A percentile compares a stretch with the other conserved stretches of the same genome.
Evolutionary conservation across 208 protist genomes (phyloP).

Genomic region (Ichthyophonus hoferi): DNA sequence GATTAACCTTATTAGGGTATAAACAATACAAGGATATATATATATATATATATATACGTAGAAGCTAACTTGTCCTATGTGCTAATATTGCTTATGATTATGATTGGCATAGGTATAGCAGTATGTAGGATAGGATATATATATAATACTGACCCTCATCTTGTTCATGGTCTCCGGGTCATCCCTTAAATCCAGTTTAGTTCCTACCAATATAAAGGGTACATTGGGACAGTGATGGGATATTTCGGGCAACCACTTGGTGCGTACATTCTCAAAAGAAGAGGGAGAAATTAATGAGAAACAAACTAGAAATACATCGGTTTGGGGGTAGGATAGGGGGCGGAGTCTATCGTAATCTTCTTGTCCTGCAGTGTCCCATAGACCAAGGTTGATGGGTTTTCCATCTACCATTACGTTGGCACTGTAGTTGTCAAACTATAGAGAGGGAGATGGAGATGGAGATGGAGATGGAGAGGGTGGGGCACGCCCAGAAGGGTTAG

Average conservation of each 20-base stretch:
- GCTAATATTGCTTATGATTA: no score
- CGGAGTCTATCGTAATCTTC: conserved; percentile 87
- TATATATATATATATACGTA: no score
- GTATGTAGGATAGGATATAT: no score
- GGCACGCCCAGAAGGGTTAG: no score
- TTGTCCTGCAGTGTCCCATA: conserved; percentile 72
- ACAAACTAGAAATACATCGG: conserved; percentile 74
- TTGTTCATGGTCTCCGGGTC: conserved; percentile 53
- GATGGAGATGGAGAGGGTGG: no score
- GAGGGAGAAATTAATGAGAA: conserved; percentile 68
- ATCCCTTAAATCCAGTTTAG: conserved; percentile 76
- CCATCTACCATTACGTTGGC: conserved; percentile 65
- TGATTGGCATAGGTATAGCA: no score
- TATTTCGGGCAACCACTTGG: conserved; percentile 68
- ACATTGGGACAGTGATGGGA: conserved; percentile 63
- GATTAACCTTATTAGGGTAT: no score
- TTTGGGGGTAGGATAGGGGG: conserved; percentile 78
- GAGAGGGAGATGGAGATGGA: no score
- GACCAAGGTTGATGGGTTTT: conserved; percentile 60
- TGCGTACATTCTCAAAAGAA: conserved; percentile 64
- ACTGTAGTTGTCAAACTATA: conserved; percentile 64
- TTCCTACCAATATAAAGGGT: conserved; percentile 78
- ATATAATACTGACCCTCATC: conserved; percentile 6
- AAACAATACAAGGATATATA: no score
- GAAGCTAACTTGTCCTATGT: no score